A percentile compares a stretch with the other conserved stretches of the same genome.
Conservation (phyloP, 345 rosid species). For the Passiflora organensis region DNA sequence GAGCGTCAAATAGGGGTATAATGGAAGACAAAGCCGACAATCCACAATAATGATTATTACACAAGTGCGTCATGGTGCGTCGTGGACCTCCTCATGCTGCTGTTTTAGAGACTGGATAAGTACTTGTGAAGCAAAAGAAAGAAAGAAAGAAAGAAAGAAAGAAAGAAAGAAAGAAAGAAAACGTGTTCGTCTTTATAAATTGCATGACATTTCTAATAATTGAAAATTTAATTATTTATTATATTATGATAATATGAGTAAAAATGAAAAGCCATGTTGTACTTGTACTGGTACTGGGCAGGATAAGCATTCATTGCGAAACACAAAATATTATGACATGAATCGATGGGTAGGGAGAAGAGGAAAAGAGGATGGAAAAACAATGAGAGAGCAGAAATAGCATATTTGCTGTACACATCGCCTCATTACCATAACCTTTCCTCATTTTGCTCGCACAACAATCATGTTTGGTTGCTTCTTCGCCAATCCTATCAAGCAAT, state of each 20-base stretch:
- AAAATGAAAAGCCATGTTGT: not conserved
- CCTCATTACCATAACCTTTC: constrained; percentile 1
- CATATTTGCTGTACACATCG: not conserved
- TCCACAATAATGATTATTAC: too few relatives aligned
- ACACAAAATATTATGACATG: not conserved
- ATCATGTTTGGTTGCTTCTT: too few relatives aligned
- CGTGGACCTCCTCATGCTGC: too few relatives aligned
- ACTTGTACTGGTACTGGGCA: constrained; percentile 16
- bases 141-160: not conserved
- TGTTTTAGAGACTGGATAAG: too few relatives aligned
- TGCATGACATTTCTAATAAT: not conserved
- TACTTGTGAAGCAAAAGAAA: not conserved
- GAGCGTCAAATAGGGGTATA: too few relatives aligned
- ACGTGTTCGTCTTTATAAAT: not conserved
- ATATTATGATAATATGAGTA: too few relatives aligned
- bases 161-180: not conserved
- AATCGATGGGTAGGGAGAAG: not conserved
- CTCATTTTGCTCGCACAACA: constrained; percentile 10
- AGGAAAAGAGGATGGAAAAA: not conserved
- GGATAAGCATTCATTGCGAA: not conserved
- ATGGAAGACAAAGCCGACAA: too few relatives aligned
- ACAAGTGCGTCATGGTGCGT: too few relatives aligned
- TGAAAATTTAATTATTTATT: too few relatives aligned
- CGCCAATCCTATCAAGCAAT: too few relatives aligned
- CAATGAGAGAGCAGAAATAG: not conserved